phyloP scores from a whole-genome alignment of 257 asterid genomes.

The Sherardia arvensis region DNA sequence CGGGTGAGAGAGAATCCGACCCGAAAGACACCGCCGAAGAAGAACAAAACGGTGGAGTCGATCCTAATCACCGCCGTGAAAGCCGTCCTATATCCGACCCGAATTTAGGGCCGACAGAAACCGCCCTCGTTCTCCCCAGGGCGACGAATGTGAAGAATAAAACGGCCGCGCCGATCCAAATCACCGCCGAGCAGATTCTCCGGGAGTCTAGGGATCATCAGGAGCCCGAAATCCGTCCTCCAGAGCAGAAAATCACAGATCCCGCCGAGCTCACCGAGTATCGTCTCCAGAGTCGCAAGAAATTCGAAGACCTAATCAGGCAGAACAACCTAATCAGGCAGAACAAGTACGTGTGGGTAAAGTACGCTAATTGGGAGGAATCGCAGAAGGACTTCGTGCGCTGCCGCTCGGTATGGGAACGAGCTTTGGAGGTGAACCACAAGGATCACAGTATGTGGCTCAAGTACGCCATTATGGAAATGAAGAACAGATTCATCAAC shows the following conservation, averaged over 20 bases:
- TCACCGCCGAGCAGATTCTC: constrained; percentile 84
- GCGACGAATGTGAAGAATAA: constrained; percentile 82
- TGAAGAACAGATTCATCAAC: too few species aligned
- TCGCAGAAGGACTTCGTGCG: constrained; percentile 76
- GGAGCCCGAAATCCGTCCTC: constrained; percentile 85
- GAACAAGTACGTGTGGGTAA: constrained; percentile 89
- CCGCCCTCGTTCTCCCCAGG: constrained; percentile 73
- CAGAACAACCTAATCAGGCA: constrained; percentile 73
- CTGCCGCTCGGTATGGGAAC: too few species aligned
- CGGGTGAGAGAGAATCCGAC: constrained; percentile 33
- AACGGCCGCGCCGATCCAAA: constrained; percentile 70
- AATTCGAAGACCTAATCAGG: constrained; percentile 60
- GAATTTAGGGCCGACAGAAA: constrained; percentile 52
- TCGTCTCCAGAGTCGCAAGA: constrained; percentile 75
- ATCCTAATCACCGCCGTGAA: too few species aligned
- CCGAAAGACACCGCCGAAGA: too few species aligned
- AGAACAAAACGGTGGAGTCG: too few species aligned
- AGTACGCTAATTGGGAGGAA: constrained; percentile 93
- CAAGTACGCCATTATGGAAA: too few species aligned
- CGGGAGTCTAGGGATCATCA: constrained; percentile 84
- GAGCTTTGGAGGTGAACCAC: too few species aligned
- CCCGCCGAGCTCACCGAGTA: constrained; percentile 64
- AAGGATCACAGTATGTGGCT: too few species aligned
- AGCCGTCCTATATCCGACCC: too few species aligned
- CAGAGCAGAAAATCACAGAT: constrained; percentile 84